Evolutionary conservation across 306 rosid genomes (phyloP).

Genomic region (Medicago truncatula): DNA sequence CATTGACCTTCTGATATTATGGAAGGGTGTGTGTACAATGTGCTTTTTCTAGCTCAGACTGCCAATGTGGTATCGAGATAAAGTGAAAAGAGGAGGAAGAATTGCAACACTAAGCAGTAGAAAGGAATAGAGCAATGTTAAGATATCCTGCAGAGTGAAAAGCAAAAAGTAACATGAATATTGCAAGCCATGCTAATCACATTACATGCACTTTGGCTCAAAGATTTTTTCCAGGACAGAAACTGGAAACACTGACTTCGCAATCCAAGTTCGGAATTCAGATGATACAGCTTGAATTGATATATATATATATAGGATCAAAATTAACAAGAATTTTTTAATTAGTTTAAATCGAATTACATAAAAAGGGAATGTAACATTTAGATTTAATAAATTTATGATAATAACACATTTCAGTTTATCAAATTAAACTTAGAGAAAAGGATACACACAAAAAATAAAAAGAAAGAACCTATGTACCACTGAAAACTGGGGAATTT

Average conservation of each 20-base stretch:
- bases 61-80: constrained; percentile 9
- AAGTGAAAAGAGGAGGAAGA: constrained; percentile 21
- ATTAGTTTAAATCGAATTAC: constrained; percentile 26
- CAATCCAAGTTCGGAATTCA: constrained; percentile 28
- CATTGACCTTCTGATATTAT: constrained; percentile 14
- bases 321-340: constrained; percentile 26
- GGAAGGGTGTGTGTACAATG: constrained; percentile 15
- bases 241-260: constrained; percentile 37
- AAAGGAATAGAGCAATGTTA: constrained; percentile 9
- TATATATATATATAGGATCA: constrained; percentile 15
- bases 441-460: constrained; percentile 10
- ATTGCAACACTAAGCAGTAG: not conserved
- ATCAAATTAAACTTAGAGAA: constrained; percentile 38
- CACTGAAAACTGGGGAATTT: constrained; percentile 87
- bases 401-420: constrained; percentile 22
- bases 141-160: not conserved
- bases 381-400: constrained; percentile 28
- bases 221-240: constrained; percentile 5
- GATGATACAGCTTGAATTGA: constrained; percentile 24
- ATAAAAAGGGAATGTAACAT: constrained; percentile 14
- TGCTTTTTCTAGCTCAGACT: not conserved
- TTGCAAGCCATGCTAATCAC: constrained; percentile 25
- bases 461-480: constrained; percentile 49
- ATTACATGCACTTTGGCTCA: constrained; percentile 10
- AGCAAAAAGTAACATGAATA: constrained; percentile 16